Conservation (phyloP, 23 red algal genomes). For the Rhodosorus marinus region DNA sequence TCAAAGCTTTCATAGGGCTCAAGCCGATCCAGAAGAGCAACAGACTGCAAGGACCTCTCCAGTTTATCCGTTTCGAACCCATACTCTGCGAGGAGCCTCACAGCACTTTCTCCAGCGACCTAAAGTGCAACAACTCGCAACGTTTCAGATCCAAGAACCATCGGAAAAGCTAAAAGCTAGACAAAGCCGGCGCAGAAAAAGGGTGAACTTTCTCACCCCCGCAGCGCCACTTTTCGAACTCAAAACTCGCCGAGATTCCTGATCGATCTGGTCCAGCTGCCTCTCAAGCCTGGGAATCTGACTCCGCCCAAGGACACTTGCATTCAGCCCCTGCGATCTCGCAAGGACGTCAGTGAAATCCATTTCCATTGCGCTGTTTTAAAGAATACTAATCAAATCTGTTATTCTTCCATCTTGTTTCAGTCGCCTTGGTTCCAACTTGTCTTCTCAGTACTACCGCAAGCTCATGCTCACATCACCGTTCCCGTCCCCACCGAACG, state of each 20-base stretch:
- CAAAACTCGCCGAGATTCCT: not conserved
- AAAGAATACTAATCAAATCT: too few relatives aligned
- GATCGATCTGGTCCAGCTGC: not conserved
- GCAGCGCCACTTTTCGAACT: not conserved
- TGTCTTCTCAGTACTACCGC: too few relatives aligned
- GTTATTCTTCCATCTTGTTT: too few relatives aligned
- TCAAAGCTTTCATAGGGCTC: not conserved
- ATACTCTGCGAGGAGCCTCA: not conserved
- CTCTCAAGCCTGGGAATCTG: not conserved
- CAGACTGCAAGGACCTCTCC: not conserved
- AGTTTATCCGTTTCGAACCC: not conserved
- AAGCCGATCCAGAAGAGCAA: not conserved
- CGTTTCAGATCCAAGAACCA: too few relatives aligned
- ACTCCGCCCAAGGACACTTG: not conserved
- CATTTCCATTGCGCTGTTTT: too few relatives aligned
- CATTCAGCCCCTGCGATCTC: not conserved
- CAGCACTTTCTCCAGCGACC: not conserved
- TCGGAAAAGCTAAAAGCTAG: not conserved
- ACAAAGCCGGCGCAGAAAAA: not conserved
- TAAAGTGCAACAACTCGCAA: not conserved
- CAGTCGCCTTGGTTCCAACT: too few relatives aligned
- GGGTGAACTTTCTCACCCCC: not conserved
- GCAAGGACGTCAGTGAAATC: not conserved
- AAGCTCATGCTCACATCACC: too few relatives aligned
- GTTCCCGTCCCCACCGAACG: too few relatives aligned